Evolutionary conservation across 345 rosid genomes (phyloP), one percentile per base, ranked within the genome.

Genomic region (Eucalyptus victrix): DNA sequence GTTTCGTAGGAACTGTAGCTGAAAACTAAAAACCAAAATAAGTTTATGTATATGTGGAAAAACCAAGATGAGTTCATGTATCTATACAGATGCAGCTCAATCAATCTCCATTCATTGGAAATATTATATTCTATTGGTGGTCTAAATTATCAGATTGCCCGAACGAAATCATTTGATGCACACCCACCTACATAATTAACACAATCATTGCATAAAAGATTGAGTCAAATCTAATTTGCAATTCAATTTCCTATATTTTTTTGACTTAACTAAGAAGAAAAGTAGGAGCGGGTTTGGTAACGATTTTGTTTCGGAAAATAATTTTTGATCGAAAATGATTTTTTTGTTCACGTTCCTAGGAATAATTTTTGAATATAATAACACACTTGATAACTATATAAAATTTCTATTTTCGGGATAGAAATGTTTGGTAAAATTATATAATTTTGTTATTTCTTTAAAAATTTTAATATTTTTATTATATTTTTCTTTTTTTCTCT

Each of bases 221-320:
- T 18, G 34, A 34, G 80, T 69, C 80, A 69, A 2, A 69, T 34
- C 80, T 4, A 34, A 69, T 34, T 17, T 18, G 7, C 19, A 69
- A 34, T 69, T 16, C 26, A 5, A 69, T 69, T 16, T 3, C 5
- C 34, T 67, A 4, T 8, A 19, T 53, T 69, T 8, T 67, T 69
- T 34, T 69, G 3, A 18, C 44, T 42, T 1, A 12, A 69, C 44
- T 19, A 69, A 2, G 26, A 40, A 34, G 7, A 34, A 9, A 5
- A 18, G 13, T 34, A 16, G 7, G 3, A 50, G 7, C 3, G 2
- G 0, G 7, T 50, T 50, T 50, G 7, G 19, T 50, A 50, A 16
- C 1, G 19, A 50, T 50, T 50, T 1, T 16, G 19, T 50, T 50
- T 50, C 1, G 3, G 1, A 16, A 6, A 50, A 50, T 0, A 50